phyloP scores from a whole-genome alignment of 306 rosid genomes.

The Begonia masoniana region DNA sequence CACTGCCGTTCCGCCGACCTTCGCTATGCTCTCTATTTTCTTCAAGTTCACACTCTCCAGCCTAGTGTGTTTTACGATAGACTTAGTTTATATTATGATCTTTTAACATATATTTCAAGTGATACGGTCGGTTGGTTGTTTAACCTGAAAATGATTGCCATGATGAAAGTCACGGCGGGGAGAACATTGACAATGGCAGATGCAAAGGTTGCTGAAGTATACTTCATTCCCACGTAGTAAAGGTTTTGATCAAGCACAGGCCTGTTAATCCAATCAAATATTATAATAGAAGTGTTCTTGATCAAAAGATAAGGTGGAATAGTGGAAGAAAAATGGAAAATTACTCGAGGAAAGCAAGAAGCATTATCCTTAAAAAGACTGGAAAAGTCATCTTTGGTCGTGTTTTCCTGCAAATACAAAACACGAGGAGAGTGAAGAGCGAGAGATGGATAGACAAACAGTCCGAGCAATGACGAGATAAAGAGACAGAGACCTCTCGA shows the following conservation, averaged over 20 bases:
- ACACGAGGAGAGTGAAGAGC: too few species aligned
- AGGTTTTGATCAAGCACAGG: slow-evolving; percentile 95
- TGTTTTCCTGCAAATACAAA: slow-evolving; percentile 43
- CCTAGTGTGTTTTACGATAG: slow-evolving; percentile 22
- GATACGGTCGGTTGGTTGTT: background rate
- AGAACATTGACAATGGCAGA: slow-evolving; percentile 67
- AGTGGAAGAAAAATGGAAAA: slow-evolving; percentile 10
- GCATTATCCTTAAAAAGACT: slow-evolving; percentile 52
- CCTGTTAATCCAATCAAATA: slow-evolving; percentile 24
- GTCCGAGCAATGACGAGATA: background rate
- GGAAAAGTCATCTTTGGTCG: slow-evolving; percentile 95
- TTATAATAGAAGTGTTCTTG: background rate
- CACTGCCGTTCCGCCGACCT: slow-evolving; percentile 66
- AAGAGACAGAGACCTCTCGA: slow-evolving; percentile 46
- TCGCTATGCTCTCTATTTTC: slow-evolving; percentile 62
- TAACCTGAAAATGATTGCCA: slow-evolving; percentile 93
- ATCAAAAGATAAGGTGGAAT: background rate
- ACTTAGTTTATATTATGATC: too few species aligned
- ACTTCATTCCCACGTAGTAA: slow-evolving; percentile 82
- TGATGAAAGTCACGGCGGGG: slow-evolving; percentile 81
- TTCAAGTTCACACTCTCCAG: slow-evolving; percentile 58
- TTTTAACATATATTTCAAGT: background rate
- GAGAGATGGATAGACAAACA: background rate
- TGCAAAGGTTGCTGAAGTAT: slow-evolving; percentile 88
- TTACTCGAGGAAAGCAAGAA: slow-evolving; percentile 92